Percentiles rank a stretch among this genome's conserved stretches.
These are phyloP conservation scores for Puccinellia tenuiflora DNA, from an alignment of 176 grass and related monocot genomes.

Conservation along the genomic window DNA sequence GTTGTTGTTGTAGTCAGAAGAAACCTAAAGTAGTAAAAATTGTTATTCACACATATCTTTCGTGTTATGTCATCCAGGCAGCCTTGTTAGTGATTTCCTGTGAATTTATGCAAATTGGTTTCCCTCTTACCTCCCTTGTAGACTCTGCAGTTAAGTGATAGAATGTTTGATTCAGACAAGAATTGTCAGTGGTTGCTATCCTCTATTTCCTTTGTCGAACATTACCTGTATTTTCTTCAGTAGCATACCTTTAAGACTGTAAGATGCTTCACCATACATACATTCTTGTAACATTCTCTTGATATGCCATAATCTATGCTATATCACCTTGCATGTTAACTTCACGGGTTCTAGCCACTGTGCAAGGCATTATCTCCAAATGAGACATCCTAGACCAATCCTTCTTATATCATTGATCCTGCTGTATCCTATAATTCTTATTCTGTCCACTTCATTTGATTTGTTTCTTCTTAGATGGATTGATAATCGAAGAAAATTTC, in stretches of 20 bases:
- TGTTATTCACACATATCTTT: neutral
- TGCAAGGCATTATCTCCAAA: neutral
- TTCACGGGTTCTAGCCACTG: neutral
- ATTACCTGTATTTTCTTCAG: neutral
- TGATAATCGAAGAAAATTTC: conserved; percentile 73
- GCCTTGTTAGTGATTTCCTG: neutral
- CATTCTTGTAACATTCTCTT: neutral
- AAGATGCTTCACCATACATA: neutral
- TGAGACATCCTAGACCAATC: neutral
- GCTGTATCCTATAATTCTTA: conserved; percentile 18
- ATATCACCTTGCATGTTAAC: neutral
- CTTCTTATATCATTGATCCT: conserved; percentile 4
- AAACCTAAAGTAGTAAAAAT: neutral
- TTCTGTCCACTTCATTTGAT: conserved; percentile 6
- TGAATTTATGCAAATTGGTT: neutral
- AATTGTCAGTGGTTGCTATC: neutral
- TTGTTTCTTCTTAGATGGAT: conserved; percentile 65
- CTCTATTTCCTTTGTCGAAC: neutral
- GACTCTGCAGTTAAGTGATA: neutral
- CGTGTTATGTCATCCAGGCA: neutral
- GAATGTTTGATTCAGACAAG: too few relatives aligned
- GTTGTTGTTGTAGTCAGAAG: neutral
- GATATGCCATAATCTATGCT: neutral
- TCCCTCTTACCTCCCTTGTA: neutral
- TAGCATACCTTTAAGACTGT: neutral